Evolutionary conservation across 192 early-diverging fungal species (phyloP), one percentile per base, ranked within the genome.

Genomic region (Dissophora ornata): DNA sequence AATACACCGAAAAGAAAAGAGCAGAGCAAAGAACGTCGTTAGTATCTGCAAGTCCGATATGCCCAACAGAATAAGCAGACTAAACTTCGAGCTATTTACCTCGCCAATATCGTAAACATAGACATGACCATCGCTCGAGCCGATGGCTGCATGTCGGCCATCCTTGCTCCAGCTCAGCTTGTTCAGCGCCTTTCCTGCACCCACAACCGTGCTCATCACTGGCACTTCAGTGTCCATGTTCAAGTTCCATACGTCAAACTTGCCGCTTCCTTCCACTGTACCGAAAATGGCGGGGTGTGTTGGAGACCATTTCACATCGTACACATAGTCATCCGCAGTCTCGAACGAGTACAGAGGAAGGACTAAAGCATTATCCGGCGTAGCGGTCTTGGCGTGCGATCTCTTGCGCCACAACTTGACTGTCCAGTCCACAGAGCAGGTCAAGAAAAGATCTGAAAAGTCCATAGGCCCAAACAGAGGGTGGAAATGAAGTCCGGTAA

Each of bases 271-370:
- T 68, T 98, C 96, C 3, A 94, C 95, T 1, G 90, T 86, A 18
- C 89, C 96, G 85, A 99, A 98, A 32, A 99, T 62, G 0, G 96
- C 89, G 8, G 98, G 98, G 73, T 98, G 96, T n/a, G 85, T 82
- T 2, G 98, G 97, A 19, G 95, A 97, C 98, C 98, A 99, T 74
- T 92, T 91, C 13, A 94, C 97, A 78, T 99, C 98, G 77, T 93
- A 97, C 21, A 99, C 97, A 79, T 97, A 98, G 82, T 99, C 97
- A 70, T 96, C 92, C 10, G 94, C 87, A 24, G 91, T 87, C 50
- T 98, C 95, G 78, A 99, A 99, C 10, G 93, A 93, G 69, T 92
- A 88, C 54, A 99, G 71, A 4, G 88, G 85, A 5, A 84, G 84
- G 24, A 89, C 82, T 25, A 90, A 88, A 1, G 56, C 62, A 7